Base-by-base conservation (phyloP, 495 filamentous ascomycete genomes). In the Penicillium waksmanii region DNA sequence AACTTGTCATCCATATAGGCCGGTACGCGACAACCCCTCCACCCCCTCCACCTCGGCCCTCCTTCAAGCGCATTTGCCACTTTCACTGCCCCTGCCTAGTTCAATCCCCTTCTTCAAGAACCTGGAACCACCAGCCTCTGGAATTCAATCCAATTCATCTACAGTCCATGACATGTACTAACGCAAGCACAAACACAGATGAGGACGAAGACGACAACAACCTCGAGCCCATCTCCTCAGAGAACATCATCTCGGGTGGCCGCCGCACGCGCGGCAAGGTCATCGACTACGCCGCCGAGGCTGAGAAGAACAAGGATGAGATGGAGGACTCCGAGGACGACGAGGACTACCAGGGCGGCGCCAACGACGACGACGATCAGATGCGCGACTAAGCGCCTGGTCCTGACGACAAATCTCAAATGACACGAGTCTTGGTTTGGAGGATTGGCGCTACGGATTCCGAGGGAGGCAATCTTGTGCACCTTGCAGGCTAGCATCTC, bases 151-250 rank as follows among this genome's bases (percentile, higher is more conserved):
- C n/a, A 44, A 44, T 17, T 44, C 42, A 18, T 13, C 6, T 7
- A 13, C 42, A 17, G 17, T 46, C 18, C 12, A 19, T 46, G 15
- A 46, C 8, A 31, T 31, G 11, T 48, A n/a, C 46, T 48, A 48
- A 48, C n/a, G 42, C 57, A 51, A 38, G 43, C 27, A 17, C 42
- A 1, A 46, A 17, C 68, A 62, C 65, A 73, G 73, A 77, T 57
- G 87, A 85, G 11, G 85, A 85, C 43, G 89, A 89, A 3, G 89
- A 90, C 12, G 90, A 87, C 10, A 91, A 95, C 66, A 87, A 90
- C 75, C 86, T 97, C 78, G 90, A 93, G 72, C 93, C 92, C 73
- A 96, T 98, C 72, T 91, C 96, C 70, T 75, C 83, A 38, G 82
- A 84, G 63, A 97, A 97, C 82, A 97, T 98, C 77, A 86, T 98